Evolutionary conservation across 2,329 filamentous ascomycete genomes (phyloP).

Genomic region (Apiospora saccharicola): DNA sequence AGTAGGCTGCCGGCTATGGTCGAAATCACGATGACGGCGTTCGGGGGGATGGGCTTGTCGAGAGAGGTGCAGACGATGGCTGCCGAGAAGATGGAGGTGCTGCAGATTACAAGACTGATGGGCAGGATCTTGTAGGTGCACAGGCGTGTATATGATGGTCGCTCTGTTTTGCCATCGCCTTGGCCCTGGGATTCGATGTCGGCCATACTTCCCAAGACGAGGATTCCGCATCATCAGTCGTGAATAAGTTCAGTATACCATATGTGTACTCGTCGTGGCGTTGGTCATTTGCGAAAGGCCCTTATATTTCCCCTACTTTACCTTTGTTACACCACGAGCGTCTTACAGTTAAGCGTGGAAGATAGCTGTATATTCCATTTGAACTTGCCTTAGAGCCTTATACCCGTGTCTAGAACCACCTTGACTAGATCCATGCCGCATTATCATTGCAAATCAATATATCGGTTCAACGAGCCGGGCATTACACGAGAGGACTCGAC

Average conservation of each 20-base stretch:
- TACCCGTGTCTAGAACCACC: neutral
- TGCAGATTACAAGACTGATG: neutral
- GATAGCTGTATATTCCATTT: neutral
- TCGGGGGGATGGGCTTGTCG: neutral
- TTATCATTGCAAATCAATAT: no score
- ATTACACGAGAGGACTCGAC: neutral
- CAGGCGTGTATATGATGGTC: neutral
- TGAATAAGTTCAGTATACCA: neutral
- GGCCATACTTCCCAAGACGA: neutral
- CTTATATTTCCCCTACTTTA: neutral
- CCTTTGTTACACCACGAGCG: neutral
- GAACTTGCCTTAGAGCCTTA: neutral
- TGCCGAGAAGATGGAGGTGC: neutral
- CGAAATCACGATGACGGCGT: neutral
- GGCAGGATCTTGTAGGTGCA: conserved; percentile 1
- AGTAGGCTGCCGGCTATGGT: neutral
- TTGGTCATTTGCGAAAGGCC: neutral
- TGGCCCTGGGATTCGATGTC: neutral
- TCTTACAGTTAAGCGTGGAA: neutral
- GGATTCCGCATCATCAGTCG: neutral
- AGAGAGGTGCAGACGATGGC: conserved; percentile 10
- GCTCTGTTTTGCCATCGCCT: neutral
- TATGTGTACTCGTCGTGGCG: neutral
- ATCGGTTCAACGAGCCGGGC: neutral
- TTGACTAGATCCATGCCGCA: neutral